Conservation (phyloP, 208 protist genomes). For the Leishmania mexicana region DNA sequence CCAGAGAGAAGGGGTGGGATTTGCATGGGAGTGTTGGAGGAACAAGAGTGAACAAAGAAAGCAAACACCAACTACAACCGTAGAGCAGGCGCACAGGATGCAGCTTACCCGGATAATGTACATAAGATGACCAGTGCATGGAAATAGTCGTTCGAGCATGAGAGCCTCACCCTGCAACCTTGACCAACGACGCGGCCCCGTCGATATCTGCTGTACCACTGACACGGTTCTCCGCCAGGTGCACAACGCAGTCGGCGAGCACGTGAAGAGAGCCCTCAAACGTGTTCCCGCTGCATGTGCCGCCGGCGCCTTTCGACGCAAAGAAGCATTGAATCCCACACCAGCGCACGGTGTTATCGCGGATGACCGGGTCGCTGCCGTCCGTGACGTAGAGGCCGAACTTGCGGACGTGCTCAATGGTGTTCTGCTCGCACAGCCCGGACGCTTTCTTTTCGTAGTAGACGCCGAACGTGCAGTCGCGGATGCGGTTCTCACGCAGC, state of each 20-base stretch:
- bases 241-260: constrained; percentile 45
- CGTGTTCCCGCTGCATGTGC: constrained; percentile 72
- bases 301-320: constrained; percentile 60
- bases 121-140: background rate
- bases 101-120: background rate
- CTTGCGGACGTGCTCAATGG: constrained; percentile 73
- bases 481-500: constrained; percentile 67
- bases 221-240: constrained; percentile 71
- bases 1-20: background rate
- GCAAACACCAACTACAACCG: background rate
- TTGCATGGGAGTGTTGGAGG: too few relatives aligned
- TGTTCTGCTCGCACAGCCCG: constrained; percentile 75
- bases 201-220: constrained; percentile 68
- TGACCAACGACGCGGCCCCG: background rate
- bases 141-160: background rate
- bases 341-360: constrained; percentile 62
- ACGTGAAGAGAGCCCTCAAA: constrained; percentile 86
- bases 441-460: constrained; percentile 55
- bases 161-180: background rate
- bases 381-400: constrained; percentile 83
- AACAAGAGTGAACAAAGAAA: background rate
- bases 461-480: constrained; percentile 78
- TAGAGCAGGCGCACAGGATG: background rate
- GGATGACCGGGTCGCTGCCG: constrained; percentile 70
- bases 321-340: constrained; percentile 82